Percentiles rank a stretch among this genome's conserved stretches.
Conservation (phyloP, 2,329 filamentous ascomycete genomes). For the Aplosporella prunicola region DNA sequence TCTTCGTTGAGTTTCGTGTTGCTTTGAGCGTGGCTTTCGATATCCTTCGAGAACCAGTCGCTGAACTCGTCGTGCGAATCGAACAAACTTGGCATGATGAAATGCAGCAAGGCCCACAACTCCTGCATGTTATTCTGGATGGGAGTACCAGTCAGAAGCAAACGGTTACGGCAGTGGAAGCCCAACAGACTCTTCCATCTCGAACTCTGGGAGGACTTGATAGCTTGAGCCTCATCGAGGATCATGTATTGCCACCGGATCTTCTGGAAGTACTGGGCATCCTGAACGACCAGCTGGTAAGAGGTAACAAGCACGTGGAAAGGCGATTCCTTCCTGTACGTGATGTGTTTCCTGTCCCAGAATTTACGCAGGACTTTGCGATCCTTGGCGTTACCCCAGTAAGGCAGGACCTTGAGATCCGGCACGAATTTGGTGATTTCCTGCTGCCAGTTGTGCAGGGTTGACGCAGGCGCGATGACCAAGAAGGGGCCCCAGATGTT, state of each 20-base stretch:
- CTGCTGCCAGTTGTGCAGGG: conserved; percentile 98
- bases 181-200: conserved; percentile 92
- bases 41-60: conserved; percentile 92
- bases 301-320: conserved; percentile 97
- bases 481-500: conserved; percentile 98
- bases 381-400: conserved; percentile 92
- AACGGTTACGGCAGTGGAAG: conserved; percentile 90
- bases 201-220: conserved; percentile 95
- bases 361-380: conserved; percentile 96
- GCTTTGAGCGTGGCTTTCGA: conserved; percentile 95
- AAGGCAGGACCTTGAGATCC: conserved; percentile 86
- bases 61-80: conserved; percentile 89
- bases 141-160: conserved; percentile 89
- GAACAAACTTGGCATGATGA: conserved; percentile 99
- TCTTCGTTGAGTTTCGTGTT: conserved; percentile 99
- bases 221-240: conserved; percentile 93
- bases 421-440: conserved; percentile 95
- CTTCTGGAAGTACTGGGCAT: conserved; percentile 97
- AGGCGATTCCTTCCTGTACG: conserved; percentile 83
- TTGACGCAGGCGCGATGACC: conserved; percentile 91
- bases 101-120: conserved; percentile 92
- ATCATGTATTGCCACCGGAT: conserved; percentile 99
- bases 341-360: conserved; percentile 96
- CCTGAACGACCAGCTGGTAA: conserved; percentile 92
- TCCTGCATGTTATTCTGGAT: conserved; percentile 99